A percentile compares a stretch with the other conserved stretches of the same genome.
phyloP scores from a whole-genome alignment of 1,139 yeast species.

The Debaryomycetaceae sp. region DNA sequence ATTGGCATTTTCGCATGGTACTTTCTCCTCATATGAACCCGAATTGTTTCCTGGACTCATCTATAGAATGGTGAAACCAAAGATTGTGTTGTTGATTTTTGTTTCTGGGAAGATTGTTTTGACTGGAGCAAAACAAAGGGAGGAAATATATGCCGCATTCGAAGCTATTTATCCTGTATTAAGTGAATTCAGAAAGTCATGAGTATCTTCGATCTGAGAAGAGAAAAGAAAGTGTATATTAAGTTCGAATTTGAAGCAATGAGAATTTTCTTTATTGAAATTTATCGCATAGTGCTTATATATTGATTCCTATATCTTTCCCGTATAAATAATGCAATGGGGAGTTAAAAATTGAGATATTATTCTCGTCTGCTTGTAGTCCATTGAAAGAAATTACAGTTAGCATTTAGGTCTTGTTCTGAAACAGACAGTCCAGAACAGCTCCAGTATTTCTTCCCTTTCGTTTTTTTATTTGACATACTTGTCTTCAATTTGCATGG shows the following conservation, averaged over 20 bases:
- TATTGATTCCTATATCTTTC: background rate
- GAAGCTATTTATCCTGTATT: slow-evolving; percentile 97
- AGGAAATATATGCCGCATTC: slow-evolving; percentile 96
- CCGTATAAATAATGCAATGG: background rate
- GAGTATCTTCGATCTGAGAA: slow-evolving; percentile 8
- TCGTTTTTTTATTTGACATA: slow-evolving; percentile 40
- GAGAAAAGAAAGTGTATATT: slow-evolving; percentile 4
- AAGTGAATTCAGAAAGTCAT: slow-evolving; percentile 92
- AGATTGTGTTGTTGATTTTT: slow-evolving; percentile 89
- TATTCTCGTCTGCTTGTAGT: slow-evolving; percentile 7
- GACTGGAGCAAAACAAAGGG: slow-evolving; percentile 99
- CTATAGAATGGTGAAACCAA: slow-evolving; percentile 99
- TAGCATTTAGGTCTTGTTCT: background rate
- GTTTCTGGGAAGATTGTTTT: slow-evolving; percentile 97
- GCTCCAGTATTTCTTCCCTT: slow-evolving; percentile 60
- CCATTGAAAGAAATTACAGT: slow-evolving; percentile 39
- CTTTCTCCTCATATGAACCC: slow-evolving; percentile 98
- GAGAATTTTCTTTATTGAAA: background rate
- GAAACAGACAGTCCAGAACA: slow-evolving; percentile 29
- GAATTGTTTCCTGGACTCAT: slow-evolving; percentile 97
- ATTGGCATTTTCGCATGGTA: slow-evolving; percentile 95
- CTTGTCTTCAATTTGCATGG: slow-evolving; percentile 47
- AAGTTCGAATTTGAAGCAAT: background rate
- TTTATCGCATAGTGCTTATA: background rate
- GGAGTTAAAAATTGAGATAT: background rate